These are phyloP conservation scores for Pichia inconspicua DNA, from an alignment of 1,139 yeast species.

Conservation along the genomic window DNA sequence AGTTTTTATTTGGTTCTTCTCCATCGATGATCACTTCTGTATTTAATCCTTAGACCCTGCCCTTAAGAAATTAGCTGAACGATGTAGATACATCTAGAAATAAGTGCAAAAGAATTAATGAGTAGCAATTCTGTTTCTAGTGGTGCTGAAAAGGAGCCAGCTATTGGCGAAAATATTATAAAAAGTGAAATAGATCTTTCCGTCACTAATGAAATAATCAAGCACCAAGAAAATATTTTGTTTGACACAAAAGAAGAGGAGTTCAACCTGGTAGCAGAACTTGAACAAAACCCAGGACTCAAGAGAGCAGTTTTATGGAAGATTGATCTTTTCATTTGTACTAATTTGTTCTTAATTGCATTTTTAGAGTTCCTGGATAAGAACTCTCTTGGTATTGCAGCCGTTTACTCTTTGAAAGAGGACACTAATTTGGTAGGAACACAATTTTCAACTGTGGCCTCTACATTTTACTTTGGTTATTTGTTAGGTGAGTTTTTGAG, in stretches of 20 bases:
- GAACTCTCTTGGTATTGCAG: constrained; percentile 15
- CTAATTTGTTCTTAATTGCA: constrained; percentile 4
- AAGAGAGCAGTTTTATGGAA: constrained; percentile 4
- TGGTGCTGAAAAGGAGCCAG: background rate
- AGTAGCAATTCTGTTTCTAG: background rate
- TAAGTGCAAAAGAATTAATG: background rate
- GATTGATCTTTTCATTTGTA: constrained; percentile 5
- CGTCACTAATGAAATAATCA: background rate
- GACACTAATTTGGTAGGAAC: constrained; percentile 17
- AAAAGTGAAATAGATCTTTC: background rate
- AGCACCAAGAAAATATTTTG: background rate
- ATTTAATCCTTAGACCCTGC: background rate
- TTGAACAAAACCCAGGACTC: background rate
- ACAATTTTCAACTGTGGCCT: constrained; percentile 38
- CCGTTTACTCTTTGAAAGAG: constrained; percentile 18
- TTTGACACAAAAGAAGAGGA: constrained; percentile 2
- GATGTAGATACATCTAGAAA: background rate
- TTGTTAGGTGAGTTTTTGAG: constrained; percentile 27
- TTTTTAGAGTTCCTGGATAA: constrained; percentile 21
- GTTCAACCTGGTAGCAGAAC: background rate
- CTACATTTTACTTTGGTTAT: constrained; percentile 51
- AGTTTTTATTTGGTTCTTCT: background rate
- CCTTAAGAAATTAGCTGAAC: too few species aligned
- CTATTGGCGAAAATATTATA: too few species aligned
- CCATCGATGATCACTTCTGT: background rate